Conservation (phyloP, 2,329 filamentous ascomycete genomes). For the Colletotrichum lupini region DNA sequence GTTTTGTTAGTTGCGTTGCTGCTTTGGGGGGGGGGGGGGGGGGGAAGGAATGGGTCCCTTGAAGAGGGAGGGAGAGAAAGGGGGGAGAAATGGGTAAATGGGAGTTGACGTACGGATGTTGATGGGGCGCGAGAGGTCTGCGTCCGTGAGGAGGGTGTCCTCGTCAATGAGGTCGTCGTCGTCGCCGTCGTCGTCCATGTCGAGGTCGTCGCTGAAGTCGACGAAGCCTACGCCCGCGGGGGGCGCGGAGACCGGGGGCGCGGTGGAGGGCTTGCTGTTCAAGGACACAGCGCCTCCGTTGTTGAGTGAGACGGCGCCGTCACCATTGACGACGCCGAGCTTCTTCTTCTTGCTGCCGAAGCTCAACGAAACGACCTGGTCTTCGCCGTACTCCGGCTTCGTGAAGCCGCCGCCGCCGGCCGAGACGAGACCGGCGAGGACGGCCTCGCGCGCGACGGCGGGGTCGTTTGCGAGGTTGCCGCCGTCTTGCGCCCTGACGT, state of each 20-base stretch:
- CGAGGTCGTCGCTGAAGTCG: conserved; percentile 68
- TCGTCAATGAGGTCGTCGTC: conserved; percentile 94
- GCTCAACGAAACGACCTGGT: conserved; percentile 66
- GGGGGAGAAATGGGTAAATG: neutral
- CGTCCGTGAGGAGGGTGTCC: conserved; percentile 85
- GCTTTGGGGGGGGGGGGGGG: neutral
- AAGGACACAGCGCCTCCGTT: conserved; percentile 39
- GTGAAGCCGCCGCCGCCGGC: conserved; percentile 73
- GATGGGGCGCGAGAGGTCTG: conserved; percentile 82
- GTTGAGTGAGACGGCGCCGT: conserved; percentile 11
- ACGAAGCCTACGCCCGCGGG: conserved; percentile 74
- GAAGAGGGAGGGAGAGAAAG: neutral
- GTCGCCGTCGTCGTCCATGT: conserved; percentile 70
- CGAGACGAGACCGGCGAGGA: conserved; percentile 81
- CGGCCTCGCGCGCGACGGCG: conserved; percentile 77
- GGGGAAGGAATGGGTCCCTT: too few relatives aligned
- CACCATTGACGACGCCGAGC: conserved; percentile 19
- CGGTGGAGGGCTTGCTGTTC: conserved; percentile 51
- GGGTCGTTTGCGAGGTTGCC: conserved; percentile 58
- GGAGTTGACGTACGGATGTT: conserved; percentile 77
- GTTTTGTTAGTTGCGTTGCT: conserved; percentile 39
- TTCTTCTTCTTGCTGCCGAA: conserved; percentile 50
- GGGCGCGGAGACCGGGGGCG: conserved; percentile 53
- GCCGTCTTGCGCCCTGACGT: conserved; percentile 76
- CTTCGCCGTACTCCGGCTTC: conserved; percentile 72